Evolutionary conservation across 805 yeast species (phyloP).

Genomic region (Blastobotrys attinorum): DNA sequence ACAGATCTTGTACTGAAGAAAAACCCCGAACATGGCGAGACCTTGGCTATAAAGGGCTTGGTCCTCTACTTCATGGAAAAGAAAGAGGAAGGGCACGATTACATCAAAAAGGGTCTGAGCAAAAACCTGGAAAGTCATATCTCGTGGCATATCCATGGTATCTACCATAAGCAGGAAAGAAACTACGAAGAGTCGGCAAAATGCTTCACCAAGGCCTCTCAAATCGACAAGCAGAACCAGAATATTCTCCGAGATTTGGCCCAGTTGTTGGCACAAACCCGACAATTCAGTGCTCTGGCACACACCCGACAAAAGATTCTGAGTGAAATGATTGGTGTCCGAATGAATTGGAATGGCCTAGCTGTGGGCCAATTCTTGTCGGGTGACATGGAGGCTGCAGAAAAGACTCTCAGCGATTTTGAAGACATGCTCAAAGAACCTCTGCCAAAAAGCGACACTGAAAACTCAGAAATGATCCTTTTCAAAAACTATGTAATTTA

Average conservation of each 20-base stretch:
- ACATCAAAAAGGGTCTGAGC: constrained; percentile 52
- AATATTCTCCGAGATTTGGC: constrained; percentile 79
- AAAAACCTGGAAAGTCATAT: constrained; percentile 58
- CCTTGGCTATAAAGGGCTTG: constrained; percentile 80
- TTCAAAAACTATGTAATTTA: constrained; percentile 62
- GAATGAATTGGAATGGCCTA: constrained; percentile 85
- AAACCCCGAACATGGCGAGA: constrained; percentile 66
- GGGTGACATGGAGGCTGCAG: constrained; percentile 59
- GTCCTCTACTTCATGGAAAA: constrained; percentile 50
- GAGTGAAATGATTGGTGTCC: constrained; percentile 67
- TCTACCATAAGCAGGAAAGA: constrained; percentile 63
- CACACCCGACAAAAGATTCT: constrained; percentile 60
- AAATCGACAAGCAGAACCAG: constrained; percentile 69
- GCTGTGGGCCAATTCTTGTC: constrained; percentile 80
- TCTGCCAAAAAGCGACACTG: constrained; percentile 37
- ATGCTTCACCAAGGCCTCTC: constrained; percentile 67
- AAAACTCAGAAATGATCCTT: constrained; percentile 72
- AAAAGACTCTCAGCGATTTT: constrained; percentile 62
- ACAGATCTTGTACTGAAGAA: constrained; percentile 73
- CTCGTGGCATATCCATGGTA: constrained; percentile 79
- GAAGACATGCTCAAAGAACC: constrained; percentile 68
- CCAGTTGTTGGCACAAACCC: constrained; percentile 66
- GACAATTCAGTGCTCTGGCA: constrained; percentile 59
- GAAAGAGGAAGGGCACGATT: constrained; percentile 53
- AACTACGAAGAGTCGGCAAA: constrained; percentile 70